phyloP scores from a whole-genome alignment of 495 filamentous ascomycete species.

The Podospora appendiculata region DNA sequence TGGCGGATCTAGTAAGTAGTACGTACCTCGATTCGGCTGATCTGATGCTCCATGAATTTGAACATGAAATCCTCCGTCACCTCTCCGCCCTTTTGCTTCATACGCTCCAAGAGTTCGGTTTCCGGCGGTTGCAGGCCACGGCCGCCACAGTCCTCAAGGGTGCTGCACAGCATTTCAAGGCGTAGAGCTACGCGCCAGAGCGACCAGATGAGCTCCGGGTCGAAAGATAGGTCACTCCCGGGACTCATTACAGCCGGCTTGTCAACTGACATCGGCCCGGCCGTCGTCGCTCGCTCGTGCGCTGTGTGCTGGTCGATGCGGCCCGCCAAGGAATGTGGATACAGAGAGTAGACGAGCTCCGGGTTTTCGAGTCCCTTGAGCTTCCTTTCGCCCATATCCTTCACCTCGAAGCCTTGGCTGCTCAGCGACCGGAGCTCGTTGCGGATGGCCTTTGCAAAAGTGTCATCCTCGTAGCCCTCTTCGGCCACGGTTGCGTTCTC shows the following conservation, averaged over 20 bases:
- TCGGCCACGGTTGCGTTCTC: conserved; percentile 66
- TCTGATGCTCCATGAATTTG: conserved; percentile 86
- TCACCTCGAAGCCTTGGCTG: conserved; percentile 92
- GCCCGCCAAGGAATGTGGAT: conserved; percentile 79
- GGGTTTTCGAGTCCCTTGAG: conserved; percentile 97
- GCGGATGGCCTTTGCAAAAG: conserved; percentile 63
- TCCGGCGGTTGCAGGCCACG: conserved; percentile 62
- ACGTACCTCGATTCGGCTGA: conserved; percentile 89
- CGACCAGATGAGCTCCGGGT: conserved; percentile 77
- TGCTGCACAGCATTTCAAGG: conserved; percentile 85
- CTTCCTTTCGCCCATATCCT: conserved; percentile 87
- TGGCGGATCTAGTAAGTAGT: neutral
- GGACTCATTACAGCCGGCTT: conserved; percentile 34
- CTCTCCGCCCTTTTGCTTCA: conserved; percentile 77
- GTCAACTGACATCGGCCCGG: conserved; percentile 28
- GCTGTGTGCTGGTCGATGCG: conserved; percentile 59
- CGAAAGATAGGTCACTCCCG: conserved; percentile 56
- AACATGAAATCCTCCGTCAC: conserved; percentile 78
- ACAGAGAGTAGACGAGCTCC: conserved; percentile 88
- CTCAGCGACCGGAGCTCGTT: conserved; percentile 80
- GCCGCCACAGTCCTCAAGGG: conserved; percentile 58
- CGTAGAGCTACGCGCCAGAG: conserved; percentile 85
- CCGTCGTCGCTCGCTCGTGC: conserved; percentile 29
- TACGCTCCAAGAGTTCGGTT: conserved; percentile 70
- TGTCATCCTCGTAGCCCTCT: conserved; percentile 63